Percentiles rank a stretch among this genome's conserved stretches.
These are phyloP conservation scores for Colletotrichum sp. DNA, from an alignment of 2,329 filamentous ascomycete species.

Conservation along the genomic window DNA sequence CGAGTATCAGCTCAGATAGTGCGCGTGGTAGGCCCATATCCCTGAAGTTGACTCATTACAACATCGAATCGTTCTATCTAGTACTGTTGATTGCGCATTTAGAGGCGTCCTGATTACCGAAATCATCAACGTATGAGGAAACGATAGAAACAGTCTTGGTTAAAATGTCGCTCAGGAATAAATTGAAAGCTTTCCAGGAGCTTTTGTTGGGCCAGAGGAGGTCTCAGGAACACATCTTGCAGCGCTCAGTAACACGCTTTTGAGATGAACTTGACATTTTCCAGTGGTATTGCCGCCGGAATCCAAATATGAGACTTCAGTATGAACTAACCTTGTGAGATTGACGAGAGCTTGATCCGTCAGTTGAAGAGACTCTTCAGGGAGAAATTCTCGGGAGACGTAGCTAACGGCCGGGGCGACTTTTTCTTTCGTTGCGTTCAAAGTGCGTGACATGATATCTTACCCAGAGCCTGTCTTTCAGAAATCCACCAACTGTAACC, in stretches of 20 bases:
- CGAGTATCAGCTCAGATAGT: not conserved
- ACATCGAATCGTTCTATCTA: not conserved
- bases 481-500: not conserved
- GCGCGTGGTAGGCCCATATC: not conserved
- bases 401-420: not conserved
- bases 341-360: slow-evolving; percentile 35
- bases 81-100: slow-evolving; percentile 29
- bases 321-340: slow-evolving; percentile 29
- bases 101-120: slow-evolving; percentile 27
- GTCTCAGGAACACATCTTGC: slow-evolving; percentile 36
- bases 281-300: slow-evolving; percentile 25
- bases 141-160: slow-evolving; percentile 33
- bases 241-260: slow-evolving; percentile 3
- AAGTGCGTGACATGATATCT: not conserved
- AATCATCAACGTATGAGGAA: slow-evolving; percentile 31
- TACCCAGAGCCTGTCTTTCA: not conserved
- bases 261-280: not conserved
- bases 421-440: not conserved
- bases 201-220: slow-evolving; percentile 26
- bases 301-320: slow-evolving; percentile 32
- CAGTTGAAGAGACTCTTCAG: slow-evolving; percentile 30
- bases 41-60: not conserved
- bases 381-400: not conserved
- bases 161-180: slow-evolving; percentile 32
- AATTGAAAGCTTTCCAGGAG: slow-evolving; percentile 36